These are phyloP conservation scores for Silene coronaria DNA, from an alignment of 179 eudicot species.

Conservation along the genomic window DNA sequence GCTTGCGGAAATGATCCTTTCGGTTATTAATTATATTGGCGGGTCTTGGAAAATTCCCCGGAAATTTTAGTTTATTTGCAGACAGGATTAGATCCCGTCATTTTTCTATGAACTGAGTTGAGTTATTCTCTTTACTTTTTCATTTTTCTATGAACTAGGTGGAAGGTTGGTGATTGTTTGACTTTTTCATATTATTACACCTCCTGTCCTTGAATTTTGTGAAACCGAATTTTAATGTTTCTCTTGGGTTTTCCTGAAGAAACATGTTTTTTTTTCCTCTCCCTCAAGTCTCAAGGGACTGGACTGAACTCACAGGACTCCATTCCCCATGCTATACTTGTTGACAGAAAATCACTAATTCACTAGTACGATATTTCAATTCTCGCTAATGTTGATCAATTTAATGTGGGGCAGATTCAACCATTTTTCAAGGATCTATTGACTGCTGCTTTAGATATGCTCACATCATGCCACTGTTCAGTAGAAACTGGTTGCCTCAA, in stretches of 20 bases:
- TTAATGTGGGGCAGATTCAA: conserved; percentile 46
- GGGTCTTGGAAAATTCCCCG: neutral
- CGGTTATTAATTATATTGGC: neutral
- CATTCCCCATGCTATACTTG: neutral
- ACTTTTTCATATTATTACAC: neutral
- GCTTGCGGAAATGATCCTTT: neutral
- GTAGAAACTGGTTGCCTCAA: conserved; percentile 78
- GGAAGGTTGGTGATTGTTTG: neutral
- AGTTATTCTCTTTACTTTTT: neutral
- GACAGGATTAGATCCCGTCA: neutral
- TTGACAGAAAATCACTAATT: neutral
- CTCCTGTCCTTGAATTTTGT: neutral
- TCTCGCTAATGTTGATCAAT: conserved; percentile 8
- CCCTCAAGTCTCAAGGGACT: neutral
- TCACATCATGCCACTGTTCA: conserved; percentile 66
- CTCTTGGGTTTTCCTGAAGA: neutral
- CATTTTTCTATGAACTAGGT: neutral
- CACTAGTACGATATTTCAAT: neutral
- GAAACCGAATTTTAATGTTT: neutral
- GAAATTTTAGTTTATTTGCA: neutral
- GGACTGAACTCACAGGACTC: neutral
- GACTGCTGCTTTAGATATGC: conserved; percentile 73
- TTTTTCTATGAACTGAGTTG: neutral
- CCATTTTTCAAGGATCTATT: conserved; percentile 64
- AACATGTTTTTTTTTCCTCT: neutral